Evolutionary conservation across 2,329 filamentous ascomycete species (phyloP).

Genomic region (Endocalyx cinctus): DNA sequence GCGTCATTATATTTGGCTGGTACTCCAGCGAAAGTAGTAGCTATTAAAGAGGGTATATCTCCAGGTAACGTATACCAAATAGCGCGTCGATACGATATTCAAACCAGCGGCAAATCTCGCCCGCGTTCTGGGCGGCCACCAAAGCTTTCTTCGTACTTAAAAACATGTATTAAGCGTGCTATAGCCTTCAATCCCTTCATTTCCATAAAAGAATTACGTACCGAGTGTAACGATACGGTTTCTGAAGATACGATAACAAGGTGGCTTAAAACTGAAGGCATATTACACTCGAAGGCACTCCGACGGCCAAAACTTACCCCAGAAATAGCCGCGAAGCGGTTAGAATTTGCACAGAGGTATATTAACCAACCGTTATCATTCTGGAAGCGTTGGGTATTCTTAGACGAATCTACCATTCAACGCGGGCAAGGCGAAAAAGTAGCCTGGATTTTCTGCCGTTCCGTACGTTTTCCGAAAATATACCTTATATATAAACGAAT

Average conservation of each 20-base stretch:
- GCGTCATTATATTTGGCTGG: background rate
- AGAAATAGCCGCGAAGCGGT: background rate
- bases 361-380: background rate
- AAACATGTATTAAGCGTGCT: background rate
- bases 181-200: conserved; percentile 1
- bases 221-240: too few relatives aligned
- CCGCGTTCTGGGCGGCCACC: background rate
- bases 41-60: background rate
- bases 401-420: background rate
- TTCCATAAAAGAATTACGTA: background rate
- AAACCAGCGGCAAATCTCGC: background rate
- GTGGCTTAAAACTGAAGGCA: background rate
- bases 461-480: background rate
- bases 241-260: background rate
- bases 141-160: background rate
- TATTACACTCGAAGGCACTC: background rate
- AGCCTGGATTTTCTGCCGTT: conserved; percentile 1
- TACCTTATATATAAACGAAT: background rate
- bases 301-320: background rate
- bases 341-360: background rate
- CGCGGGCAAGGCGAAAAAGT: background rate
- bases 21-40: background rate
- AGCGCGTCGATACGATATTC: background rate
- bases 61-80: background rate
- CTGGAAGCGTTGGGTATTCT: conserved; percentile 1